Base-by-base conservation (phyloP, 108 stramenopile species). In the Schizochytrium sp. region DNA sequence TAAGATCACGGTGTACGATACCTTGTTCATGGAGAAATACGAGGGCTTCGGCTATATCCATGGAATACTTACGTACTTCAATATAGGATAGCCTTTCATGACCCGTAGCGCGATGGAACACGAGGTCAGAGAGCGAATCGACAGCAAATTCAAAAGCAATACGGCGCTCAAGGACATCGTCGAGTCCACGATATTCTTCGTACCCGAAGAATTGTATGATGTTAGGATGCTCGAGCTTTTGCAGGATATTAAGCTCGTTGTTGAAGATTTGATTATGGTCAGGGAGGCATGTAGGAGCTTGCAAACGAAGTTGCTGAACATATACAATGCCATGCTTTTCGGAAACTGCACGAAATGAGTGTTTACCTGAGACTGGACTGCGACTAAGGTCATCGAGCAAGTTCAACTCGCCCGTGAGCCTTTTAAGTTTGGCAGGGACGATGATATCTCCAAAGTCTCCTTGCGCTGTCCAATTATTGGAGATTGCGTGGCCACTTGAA, bases 141-240 rank as follows among this genome's bases (percentile, higher is more conserved):
- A 83, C 76, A 28, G 76, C 76, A 40, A 83, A 83, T 40, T 83
- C 76, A 42, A 83, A 83, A 12, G 76, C 76, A 42, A 83, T 53
- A 5, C 76, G 5, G 3, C 76, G 47, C 40, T 83, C 76, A 42
- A 83, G 76, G 5, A 50, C 47, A 28, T 55, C 40, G 1, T 83
- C 45, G 47, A 10, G 47, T 5, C 49, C 76, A 42, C 49, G 45
- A 10, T 13, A n/a, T 28, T 83, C 76, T 83, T 49, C 28, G n/a
- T 83, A 83, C 28, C 76, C 76, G 15, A 83, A 50, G 28, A 83
- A 83, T 47, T 40, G 47, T 5, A 55, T 28, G 76, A 83, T 42
- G 53, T 83, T 83, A 5, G 76, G 76, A 28, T 83, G 76, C 28
- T 83, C 53, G 5, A 83, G 76, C 28, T 83, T 50, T 28, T 49